Conservation (phyloP, 176 grass and related monocot genomes). For the Dendrocalamus sinicus region DNA sequence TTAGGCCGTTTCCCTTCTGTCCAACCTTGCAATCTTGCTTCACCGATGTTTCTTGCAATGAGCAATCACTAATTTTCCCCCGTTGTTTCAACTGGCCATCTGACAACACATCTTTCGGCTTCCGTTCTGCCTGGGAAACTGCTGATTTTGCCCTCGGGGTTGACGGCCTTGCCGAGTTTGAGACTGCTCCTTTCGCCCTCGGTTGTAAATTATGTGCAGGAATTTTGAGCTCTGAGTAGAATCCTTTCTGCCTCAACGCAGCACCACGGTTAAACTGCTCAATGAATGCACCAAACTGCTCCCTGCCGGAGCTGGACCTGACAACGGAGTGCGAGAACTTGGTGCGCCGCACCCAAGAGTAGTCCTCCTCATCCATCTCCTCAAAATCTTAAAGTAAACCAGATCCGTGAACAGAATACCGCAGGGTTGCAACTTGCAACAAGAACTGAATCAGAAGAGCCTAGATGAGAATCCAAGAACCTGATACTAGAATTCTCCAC, state of each 20-base stretch:
- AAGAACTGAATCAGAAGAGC: not conserved
- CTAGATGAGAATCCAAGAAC: not conserved
- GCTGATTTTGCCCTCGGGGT: conserved; percentile 48
- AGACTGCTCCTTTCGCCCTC: conserved; percentile 11
- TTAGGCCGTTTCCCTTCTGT: not conserved
- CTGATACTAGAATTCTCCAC: conserved; percentile 17
- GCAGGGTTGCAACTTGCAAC: not conserved
- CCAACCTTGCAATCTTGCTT: conserved; percentile 26
- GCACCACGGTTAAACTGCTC: conserved; percentile 30
- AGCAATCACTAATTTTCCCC: not conserved
- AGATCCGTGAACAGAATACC: not conserved
- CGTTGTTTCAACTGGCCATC: conserved; percentile 34
- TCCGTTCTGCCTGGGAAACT: conserved; percentile 31
- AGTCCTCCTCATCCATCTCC: conserved; percentile 83
- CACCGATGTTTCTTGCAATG: conserved; percentile 17
- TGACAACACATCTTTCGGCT: conserved; percentile 43
- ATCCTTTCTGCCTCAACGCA: not conserved
- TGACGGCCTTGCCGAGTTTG: conserved; percentile 20
- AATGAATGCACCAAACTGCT: conserved; percentile 40
- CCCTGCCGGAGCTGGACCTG: conserved; percentile 61
- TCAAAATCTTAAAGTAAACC: not conserved
- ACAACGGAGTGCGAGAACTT: conserved; percentile 73
- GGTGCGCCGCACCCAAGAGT: conserved; percentile 85
- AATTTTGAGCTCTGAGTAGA: conserved; percentile 26
- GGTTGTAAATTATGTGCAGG: conserved; percentile 21